Percentiles rank a stretch among this genome's conserved stretches.
Evolutionary conservation across 2,329 filamentous ascomycete genomes (phyloP).

Genomic region (Plectosphaerella sp.): DNA sequence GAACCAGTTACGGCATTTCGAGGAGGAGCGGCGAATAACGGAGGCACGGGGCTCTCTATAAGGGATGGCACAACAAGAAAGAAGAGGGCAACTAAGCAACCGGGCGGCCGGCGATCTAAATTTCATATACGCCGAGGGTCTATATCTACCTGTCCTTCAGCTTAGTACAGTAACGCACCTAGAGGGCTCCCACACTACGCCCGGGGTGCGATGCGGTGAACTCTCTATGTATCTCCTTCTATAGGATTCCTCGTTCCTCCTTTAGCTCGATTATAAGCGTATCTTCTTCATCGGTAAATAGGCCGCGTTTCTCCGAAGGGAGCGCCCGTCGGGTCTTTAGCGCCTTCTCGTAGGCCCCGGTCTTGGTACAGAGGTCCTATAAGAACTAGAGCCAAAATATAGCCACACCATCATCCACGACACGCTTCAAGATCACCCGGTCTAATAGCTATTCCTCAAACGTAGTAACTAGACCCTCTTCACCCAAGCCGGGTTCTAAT

Average conservation of each 20-base stretch:
- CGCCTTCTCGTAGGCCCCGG: background rate
- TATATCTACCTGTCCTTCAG: constrained; percentile 1
- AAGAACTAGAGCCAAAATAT: constrained; percentile 4
- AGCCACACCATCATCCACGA: background rate
- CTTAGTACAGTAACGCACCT: constrained; percentile 5
- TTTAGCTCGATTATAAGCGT: constrained; percentile 2
- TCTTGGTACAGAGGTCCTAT: constrained; percentile 1
- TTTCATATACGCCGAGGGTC: background rate
- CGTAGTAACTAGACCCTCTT: background rate
- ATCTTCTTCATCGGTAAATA: constrained; percentile 2
- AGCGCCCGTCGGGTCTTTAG: background rate
- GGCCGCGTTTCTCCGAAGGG: background rate
- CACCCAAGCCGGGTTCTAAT: background rate
- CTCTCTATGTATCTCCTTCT: constrained; percentile 1
- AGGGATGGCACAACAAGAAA: background rate
- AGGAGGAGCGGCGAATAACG: background rate
- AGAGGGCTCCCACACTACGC: background rate
- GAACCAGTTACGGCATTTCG: background rate
- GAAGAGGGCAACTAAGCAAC: background rate
- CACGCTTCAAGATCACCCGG: constrained; percentile 1
- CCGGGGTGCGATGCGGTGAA: constrained; percentile 2
- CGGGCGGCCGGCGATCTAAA: background rate
- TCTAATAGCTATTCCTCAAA: constrained; percentile 4
- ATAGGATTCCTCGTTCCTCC: constrained; percentile 1
- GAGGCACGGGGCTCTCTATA: background rate